Conservation (phyloP, 805 yeast genomes). For the Yarrowia sp. region DNA sequence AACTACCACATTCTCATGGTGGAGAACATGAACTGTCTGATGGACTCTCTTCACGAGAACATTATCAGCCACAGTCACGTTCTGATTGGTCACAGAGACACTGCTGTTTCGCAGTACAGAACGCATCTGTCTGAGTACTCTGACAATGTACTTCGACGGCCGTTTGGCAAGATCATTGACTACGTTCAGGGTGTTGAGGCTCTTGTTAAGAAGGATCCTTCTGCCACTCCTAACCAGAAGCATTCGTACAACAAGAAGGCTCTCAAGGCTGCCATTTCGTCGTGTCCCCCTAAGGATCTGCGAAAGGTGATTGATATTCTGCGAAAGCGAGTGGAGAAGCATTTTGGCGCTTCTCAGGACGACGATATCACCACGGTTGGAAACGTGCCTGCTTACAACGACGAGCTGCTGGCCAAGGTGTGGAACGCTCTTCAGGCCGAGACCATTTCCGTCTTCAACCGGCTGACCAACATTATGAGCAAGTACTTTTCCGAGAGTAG, state of each 20-base stretch:
- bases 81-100: constrained; percentile 17
- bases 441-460: constrained; percentile 53
- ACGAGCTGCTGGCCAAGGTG: constrained; percentile 54
- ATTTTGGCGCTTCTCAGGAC: constrained; percentile 42
- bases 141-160: constrained; percentile 46
- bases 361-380: constrained; percentile 32
- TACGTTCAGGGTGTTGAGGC: constrained; percentile 64
- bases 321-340: constrained; percentile 53
- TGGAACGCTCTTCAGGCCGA: constrained; percentile 70
- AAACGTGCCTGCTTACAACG: constrained; percentile 45
- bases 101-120: constrained; percentile 29
- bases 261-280: constrained; percentile 53
- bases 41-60: constrained; percentile 28
- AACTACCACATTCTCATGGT: constrained; percentile 48
- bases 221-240: constrained; percentile 49
- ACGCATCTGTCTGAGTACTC: constrained; percentile 44
- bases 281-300: constrained; percentile 59
- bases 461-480: constrained; percentile 53
- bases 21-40: constrained; percentile 46
- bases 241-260: constrained; percentile 62
- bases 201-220: constrained; percentile 42
- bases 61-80: neutral
- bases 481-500: constrained; percentile 48
- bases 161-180: constrained; percentile 64
- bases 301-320: constrained; percentile 52